These are phyloP conservation scores for Populus deltoides DNA, from an alignment of 345 rosid species.

Conservation along the genomic window DNA sequence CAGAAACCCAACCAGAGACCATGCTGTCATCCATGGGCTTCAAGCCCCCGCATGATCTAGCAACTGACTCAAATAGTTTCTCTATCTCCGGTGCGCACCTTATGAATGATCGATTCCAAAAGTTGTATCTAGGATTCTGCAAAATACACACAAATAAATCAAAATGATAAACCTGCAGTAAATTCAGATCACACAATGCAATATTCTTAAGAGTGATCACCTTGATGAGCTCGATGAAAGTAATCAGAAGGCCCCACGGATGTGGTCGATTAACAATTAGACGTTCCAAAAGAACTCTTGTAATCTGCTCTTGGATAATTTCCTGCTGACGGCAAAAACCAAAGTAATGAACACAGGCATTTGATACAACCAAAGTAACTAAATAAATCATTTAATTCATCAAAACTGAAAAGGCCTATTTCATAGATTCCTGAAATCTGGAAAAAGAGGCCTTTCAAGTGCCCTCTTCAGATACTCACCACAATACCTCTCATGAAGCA, in stretches of 20 bases:
- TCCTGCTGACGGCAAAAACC: slow-evolving; percentile 43
- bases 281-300: slow-evolving; percentile 91
- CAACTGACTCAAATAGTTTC: slow-evolving; percentile 78
- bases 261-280: slow-evolving; percentile 91
- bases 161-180: background rate
- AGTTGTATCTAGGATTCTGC: slow-evolving; percentile 82
- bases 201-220: slow-evolving; percentile 19
- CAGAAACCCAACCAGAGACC: slow-evolving; percentile 67
- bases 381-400: background rate
- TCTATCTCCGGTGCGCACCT: slow-evolving; percentile 92
- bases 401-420: background rate
- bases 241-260: slow-evolving; percentile 98
- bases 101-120: slow-evolving; percentile 75
- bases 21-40: slow-evolving; percentile 78
- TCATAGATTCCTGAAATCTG: background rate
- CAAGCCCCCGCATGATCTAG: slow-evolving; percentile 73
- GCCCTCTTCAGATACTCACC: background rate
- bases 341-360: background rate
- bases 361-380: background rate
- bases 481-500: background rate
- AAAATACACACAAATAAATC: background rate
- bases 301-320: slow-evolving; percentile 95
- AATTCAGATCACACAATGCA: background rate
- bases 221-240: slow-evolving; percentile 98
- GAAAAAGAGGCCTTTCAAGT: background rate